Percentiles rank a stretch among this genome's conserved stretches.
Evolutionary conservation across 257 asterid genomes (phyloP).

Genomic region (Parsonsia alboflavescens): DNA sequence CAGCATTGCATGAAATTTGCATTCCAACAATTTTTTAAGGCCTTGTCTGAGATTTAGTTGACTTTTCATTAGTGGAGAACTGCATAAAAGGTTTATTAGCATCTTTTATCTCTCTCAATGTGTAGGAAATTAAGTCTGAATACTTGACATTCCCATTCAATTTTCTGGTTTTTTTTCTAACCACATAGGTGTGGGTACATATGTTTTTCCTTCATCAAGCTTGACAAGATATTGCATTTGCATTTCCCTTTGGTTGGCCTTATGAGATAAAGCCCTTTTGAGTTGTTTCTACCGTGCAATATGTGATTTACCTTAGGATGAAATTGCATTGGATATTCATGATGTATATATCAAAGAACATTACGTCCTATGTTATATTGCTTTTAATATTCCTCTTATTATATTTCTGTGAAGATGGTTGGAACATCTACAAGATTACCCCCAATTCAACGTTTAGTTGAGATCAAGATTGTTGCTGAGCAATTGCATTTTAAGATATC

Average conservation of each 20-base stretch:
- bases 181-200: background rate
- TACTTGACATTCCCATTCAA: background rate
- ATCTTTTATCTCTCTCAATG: background rate
- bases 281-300: background rate
- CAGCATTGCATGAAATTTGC: too few species aligned
- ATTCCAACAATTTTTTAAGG: too few species aligned
- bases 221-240: background rate
- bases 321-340: background rate
- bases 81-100: background rate
- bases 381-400: background rate
- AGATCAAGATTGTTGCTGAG: constrained; percentile 84
- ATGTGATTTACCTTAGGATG: background rate
- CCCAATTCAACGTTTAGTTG: constrained; percentile 77
- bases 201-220: background rate
- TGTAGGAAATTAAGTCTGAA: background rate
- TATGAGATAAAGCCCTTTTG: background rate
- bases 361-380: background rate
- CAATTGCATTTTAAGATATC: constrained; percentile 86
- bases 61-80: too few species aligned
- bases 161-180: background rate
- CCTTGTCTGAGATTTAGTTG: background rate
- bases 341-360: background rate
- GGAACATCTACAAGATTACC: constrained; percentile 90
- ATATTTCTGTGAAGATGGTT: constrained; percentile 54
- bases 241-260: background rate